A percentile compares a stretch with the other conserved stretches of the same genome.
phyloP scores from a whole-genome alignment of 441 rosid genomes.

The Pelargonium citronellum region DNA sequence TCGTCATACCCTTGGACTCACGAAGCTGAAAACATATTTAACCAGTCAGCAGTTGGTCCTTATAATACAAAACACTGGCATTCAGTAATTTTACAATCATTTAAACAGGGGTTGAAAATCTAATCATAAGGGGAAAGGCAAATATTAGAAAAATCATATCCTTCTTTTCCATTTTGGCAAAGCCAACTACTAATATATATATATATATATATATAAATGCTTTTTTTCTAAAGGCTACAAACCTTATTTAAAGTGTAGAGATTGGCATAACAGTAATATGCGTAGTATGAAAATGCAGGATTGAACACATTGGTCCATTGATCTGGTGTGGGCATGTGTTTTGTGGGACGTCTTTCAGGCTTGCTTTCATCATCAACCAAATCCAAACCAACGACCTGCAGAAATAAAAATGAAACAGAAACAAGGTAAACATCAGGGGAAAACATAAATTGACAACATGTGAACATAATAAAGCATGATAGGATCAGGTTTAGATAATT shows the following conservation, averaged over 20 bases:
- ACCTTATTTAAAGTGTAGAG: conserved; percentile 91
- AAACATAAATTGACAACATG: too few relatives aligned
- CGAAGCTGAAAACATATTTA: conserved; percentile 62
- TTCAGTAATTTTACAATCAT: too few relatives aligned
- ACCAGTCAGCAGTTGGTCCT: conserved; percentile 17
- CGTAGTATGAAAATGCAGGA: conserved; percentile 94
- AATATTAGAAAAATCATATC: neutral
- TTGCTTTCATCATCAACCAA: conserved; percentile 98
- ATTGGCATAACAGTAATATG: conserved; percentile 93
- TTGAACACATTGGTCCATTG: conserved; percentile 96
- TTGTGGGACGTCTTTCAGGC: conserved; percentile 98
- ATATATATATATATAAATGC: too few relatives aligned
- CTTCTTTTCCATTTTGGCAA: neutral
- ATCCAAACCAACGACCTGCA: conserved; percentile 99
- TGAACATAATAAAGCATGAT: too few relatives aligned
- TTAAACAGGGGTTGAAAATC: neutral
- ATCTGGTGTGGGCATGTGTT: conserved; percentile 97
- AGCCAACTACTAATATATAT: too few relatives aligned
- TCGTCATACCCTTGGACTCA: conserved; percentile 95
- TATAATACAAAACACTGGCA: conserved; percentile 3
- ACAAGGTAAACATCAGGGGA: too few relatives aligned
- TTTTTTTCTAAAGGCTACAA: neutral
- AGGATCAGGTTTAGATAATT: too few relatives aligned
- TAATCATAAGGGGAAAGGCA: neutral
- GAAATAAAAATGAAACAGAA: too few relatives aligned